These are phyloP conservation scores for Gyrodon lividus DNA, from an alignment of 768 basidiomycete species.

Conservation along the genomic window DNA sequence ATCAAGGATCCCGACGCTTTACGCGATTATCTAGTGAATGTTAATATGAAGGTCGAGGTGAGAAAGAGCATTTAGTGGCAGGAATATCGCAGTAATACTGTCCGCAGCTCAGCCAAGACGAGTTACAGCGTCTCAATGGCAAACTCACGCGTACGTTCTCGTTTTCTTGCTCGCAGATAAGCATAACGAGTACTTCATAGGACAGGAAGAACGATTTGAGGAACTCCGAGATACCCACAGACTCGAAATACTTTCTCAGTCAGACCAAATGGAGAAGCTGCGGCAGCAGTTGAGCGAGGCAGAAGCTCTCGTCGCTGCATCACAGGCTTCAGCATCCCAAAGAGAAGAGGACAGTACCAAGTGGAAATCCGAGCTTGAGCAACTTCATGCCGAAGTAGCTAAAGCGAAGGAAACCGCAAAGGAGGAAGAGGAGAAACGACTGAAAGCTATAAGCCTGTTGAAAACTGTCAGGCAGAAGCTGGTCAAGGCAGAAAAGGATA, in stretches of 20 bases:
- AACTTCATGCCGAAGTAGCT: conserved; percentile 62
- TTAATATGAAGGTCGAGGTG: conserved; percentile 71
- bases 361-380: conserved; percentile 54
- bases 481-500: conserved; percentile 95
- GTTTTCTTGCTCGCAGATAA: background rate
- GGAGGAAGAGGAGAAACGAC: conserved; percentile 97
- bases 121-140: conserved; percentile 70
- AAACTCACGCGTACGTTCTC: conserved; percentile 67
- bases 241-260: conserved; percentile 77
- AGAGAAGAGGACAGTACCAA: conserved; percentile 49
- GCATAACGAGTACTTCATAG: conserved; percentile 38
- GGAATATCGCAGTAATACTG: background rate
- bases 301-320: conserved; percentile 65
- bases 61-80: conserved; percentile 17
- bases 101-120: conserved; percentile 65
- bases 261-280: conserved; percentile 69
- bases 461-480: conserved; percentile 96
- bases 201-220: conserved; percentile 80
- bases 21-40: conserved; percentile 67
- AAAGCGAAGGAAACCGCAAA: conserved; percentile 62
- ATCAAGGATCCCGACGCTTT: conserved; percentile 65
- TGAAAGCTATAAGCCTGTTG: conserved; percentile 87
- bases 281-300: conserved; percentile 66
- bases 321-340: conserved; percentile 47
- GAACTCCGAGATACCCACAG: conserved; percentile 84